A percentile compares a stretch with the other conserved stretches of the same genome.
Conservation (phyloP, 768 basidiomycete genomes). For the Hortiboletus flavorubellus region DNA sequence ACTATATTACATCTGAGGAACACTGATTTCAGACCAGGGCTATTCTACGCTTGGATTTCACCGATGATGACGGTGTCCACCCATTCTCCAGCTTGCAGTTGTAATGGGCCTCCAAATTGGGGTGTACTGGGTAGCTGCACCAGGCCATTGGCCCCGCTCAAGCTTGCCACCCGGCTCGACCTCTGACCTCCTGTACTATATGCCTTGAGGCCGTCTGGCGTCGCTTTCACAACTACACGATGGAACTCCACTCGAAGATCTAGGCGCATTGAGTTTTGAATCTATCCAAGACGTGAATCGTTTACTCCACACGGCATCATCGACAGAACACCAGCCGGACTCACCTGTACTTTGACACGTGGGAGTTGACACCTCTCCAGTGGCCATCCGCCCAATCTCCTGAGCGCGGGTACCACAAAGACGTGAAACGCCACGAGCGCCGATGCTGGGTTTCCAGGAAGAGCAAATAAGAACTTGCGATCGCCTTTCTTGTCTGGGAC, state of each 20-base stretch:
- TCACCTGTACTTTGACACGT: constrained; percentile 61
- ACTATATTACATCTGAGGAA: not conserved
- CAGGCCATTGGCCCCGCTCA: constrained; percentile 79
- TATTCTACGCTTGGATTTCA: constrained; percentile 44
- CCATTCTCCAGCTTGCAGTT: constrained; percentile 50
- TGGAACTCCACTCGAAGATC: constrained; percentile 83
- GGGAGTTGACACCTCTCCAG: constrained; percentile 52
- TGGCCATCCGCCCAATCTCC: constrained; percentile 69
- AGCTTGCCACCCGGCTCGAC: constrained; percentile 76
- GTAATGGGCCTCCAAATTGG: constrained; percentile 31
- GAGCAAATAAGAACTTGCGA: constrained; percentile 70
- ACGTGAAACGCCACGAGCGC: constrained; percentile 84
- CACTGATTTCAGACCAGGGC: not conserved
- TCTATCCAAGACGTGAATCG: constrained; percentile 31
- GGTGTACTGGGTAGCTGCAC: constrained; percentile 61
- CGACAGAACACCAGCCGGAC: constrained; percentile 11
- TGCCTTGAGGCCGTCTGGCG: constrained; percentile 50
- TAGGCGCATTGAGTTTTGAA: constrained; percentile 59
- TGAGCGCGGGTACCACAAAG: constrained; percentile 79
- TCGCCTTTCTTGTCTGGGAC: constrained; percentile 28
- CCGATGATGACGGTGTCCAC: constrained; percentile 67
- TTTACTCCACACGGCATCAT: not conserved
- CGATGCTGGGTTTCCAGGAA: constrained; percentile 87
- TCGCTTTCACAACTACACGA: constrained; percentile 59
- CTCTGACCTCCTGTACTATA: constrained; percentile 85